Evolutionary conservation across 179 eudicot genomes (phyloP).

Genomic region (Pouteria campechiana): DNA sequence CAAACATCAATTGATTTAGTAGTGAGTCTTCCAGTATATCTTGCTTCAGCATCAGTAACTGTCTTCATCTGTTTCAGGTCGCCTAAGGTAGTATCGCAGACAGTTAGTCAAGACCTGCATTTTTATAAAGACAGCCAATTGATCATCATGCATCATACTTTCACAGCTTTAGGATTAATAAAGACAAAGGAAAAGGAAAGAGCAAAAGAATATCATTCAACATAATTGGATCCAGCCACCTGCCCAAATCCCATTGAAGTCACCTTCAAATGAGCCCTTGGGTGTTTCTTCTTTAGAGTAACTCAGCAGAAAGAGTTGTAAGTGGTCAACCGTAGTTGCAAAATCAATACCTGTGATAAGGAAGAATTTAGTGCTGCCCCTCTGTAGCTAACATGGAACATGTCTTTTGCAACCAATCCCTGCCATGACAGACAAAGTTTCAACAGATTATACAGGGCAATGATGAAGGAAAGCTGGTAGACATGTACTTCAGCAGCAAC

Average conservation of each 20-base stretch:
- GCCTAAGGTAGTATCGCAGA: constrained; percentile 81
- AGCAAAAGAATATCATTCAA: background rate
- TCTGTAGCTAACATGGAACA: constrained; percentile 90
- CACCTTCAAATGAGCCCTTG: background rate
- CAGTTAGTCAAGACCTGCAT: constrained; percentile 74
- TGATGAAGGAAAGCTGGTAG: constrained; percentile 5
- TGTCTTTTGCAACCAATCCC: constrained; percentile 97
- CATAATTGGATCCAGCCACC: background rate
- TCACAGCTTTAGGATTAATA: background rate
- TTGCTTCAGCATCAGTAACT: constrained; percentile 74
- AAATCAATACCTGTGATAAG: constrained; percentile 60
- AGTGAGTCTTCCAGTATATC: no score
- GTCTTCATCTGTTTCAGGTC: constrained; percentile 73
- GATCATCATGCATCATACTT: background rate
- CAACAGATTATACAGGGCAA: background rate
- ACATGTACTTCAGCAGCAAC: constrained; percentile 83
- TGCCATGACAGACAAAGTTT: constrained; percentile 14
- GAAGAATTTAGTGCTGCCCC: constrained; percentile 83
- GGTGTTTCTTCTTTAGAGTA: background rate
- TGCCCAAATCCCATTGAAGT: background rate
- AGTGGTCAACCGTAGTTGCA: background rate
- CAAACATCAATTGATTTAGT: no score
- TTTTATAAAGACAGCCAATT: background rate
- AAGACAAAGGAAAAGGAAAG: background rate
- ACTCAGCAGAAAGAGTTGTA: background rate